Evolutionary conservation across 129 eudicot species (phyloP).

Genomic region (sunflower (Helianthus annuus)): HanXRQr2.0-SUNRISE NC_035442.2:39620053-39620552

Average conservation of each 20-base stretch:
- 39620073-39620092: no score
- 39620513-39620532: slow-evolving; percentile 90
- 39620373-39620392: slow-evolving; percentile 39
- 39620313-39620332: slow-evolving; percentile 79
- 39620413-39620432: slow-evolving; percentile 85
- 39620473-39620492: slow-evolving; percentile 77
- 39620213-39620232: no score
- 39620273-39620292: no score
- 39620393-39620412: slow-evolving; percentile 64
- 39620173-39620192: no score
- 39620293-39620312: slow-evolving; percentile 74
- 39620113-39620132: no score
- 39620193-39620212: no score
- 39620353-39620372: slow-evolving; percentile 65
- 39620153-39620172: no score
- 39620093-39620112: no score
- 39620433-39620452: slow-evolving; percentile 72
- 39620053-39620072: no score
- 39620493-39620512: slow-evolving; percentile 85
- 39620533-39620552: slow-evolving; percentile 80
- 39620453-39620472: slow-evolving; percentile 66
- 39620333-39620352: slow-evolving; percentile 69
- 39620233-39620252: no score
- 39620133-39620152: no score
- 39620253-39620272: no score